phyloP scores from a whole-genome alignment of 73 alveolate species.

The Stentor coeruleus region DNA sequence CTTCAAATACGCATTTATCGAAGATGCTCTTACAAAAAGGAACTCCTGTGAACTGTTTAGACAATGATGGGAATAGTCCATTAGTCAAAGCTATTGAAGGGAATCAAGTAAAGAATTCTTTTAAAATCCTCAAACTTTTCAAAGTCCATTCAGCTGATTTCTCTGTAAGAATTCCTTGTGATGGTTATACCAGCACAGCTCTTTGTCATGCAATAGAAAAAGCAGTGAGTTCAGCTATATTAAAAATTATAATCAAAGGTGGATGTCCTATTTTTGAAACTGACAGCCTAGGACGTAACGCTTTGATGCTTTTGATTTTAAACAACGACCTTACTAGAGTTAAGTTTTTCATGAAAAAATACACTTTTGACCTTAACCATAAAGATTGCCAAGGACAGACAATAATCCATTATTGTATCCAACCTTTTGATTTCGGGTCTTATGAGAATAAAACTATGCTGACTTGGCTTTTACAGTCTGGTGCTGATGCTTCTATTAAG shows the following conservation, averaged over 20 bases:
- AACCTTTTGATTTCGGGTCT: conserved; percentile 76
- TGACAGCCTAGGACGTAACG: conserved; percentile 61
- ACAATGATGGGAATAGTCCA: conserved; percentile 30
- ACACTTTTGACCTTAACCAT: conserved; percentile 46
- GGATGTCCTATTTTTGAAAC: conserved; percentile 44
- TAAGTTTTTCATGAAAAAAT: conserved; percentile 34
- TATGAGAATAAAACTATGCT: conserved; percentile 78
- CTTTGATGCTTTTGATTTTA: conserved; percentile 55
- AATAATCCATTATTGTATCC: conserved; percentile 64
- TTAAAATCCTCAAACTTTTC: background rate
- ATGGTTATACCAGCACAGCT: background rate
- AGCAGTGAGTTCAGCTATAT: background rate
- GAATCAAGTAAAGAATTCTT: conserved; percentile 32
- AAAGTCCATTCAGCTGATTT: background rate
- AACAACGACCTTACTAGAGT: conserved; percentile 59
- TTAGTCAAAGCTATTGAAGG: conserved; percentile 34
- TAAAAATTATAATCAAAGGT: background rate
- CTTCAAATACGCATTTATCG: background rate
- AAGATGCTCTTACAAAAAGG: conserved; percentile 37
- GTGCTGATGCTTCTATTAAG: conserved; percentile 41
- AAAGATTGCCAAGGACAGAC: conserved; percentile 65
- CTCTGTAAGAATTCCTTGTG: background rate
- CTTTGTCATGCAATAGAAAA: background rate
- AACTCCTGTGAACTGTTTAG: conserved; percentile 20
- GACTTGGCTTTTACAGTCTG: conserved; percentile 47